phyloP scores from a whole-genome alignment of 2,329 filamentous ascomycete genomes.

The Piedraia hortae region DNA sequence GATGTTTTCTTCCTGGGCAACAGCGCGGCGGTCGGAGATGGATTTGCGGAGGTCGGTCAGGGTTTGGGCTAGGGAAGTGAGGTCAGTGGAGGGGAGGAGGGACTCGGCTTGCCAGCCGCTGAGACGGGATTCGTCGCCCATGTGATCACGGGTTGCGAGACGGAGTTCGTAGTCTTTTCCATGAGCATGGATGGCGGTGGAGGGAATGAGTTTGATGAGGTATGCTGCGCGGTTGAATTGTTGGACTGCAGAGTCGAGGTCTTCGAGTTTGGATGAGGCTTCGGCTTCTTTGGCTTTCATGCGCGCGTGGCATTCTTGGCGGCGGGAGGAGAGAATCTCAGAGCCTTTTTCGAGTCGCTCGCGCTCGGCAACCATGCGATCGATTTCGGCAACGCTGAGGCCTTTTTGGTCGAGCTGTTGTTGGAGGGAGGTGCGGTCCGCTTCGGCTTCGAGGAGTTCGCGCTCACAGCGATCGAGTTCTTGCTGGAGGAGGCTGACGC shows the following conservation, averaged over 20 bases:
- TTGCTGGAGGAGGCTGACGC: constrained; percentile 57
- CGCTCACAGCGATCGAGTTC: constrained; percentile 53
- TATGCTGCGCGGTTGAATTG: constrained; percentile 86
- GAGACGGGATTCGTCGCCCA: constrained; percentile 39
- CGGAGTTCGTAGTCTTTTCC: constrained; percentile 62
- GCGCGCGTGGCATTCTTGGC: constrained; percentile 64
- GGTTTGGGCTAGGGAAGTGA: constrained; percentile 58
- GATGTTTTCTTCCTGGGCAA: constrained; percentile 69
- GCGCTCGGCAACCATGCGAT: constrained; percentile 89
- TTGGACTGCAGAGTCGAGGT: constrained; percentile 72
- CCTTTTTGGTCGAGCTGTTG: constrained; percentile 74
- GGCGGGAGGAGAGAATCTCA: constrained; percentile 42
- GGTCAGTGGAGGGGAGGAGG: constrained; percentile 50
- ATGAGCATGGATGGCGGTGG: constrained; percentile 55
- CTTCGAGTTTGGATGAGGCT: constrained; percentile 60
- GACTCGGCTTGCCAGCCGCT: constrained; percentile 78
- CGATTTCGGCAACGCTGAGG: constrained; percentile 92
- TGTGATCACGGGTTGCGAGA: constrained; percentile 48
- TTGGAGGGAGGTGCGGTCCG: constrained; percentile 55
- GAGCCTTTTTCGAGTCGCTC: constrained; percentile 79
- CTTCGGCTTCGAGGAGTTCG: constrained; percentile 55
- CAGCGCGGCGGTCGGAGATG: constrained; percentile 64
- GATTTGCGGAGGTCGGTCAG: constrained; percentile 62
- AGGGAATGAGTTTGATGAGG: constrained; percentile 70
- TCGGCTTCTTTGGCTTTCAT: constrained; percentile 73